Percentiles rank a stretch among this genome's conserved stretches.
These are phyloP conservation scores for Calocybe indica DNA, from an alignment of 768 basidiomycete species.

Conservation along the genomic window DNA sequence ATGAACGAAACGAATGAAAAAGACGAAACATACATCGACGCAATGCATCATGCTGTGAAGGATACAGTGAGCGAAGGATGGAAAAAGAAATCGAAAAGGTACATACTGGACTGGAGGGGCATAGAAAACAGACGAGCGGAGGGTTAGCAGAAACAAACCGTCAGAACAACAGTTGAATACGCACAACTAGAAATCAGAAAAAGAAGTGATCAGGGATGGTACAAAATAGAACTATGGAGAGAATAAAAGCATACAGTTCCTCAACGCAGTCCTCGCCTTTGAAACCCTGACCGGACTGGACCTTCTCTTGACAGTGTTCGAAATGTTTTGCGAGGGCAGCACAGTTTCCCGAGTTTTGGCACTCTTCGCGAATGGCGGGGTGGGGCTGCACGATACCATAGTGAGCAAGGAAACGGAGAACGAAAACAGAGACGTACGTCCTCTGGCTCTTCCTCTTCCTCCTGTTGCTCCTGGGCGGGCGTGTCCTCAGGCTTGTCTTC, in stretches of 20 bases:
- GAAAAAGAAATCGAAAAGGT: background rate
- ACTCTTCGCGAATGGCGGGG: conserved; percentile 71
- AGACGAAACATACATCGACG: conserved; percentile 59
- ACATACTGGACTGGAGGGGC: conserved; percentile 59
- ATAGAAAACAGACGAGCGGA: background rate
- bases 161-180: conserved; percentile 10
- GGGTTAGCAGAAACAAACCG: conserved; percentile 7
- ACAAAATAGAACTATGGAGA: conserved; percentile 9
- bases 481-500: conserved; percentile 32
- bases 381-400: conserved; percentile 39
- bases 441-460: conserved; percentile 66
- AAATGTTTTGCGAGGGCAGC: conserved; percentile 73
- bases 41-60: conserved; percentile 82
- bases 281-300: conserved; percentile 75
- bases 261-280: conserved; percentile 91
- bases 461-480: conserved; percentile 20
- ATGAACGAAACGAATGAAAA: conserved; percentile 25
- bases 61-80: conserved; percentile 5
- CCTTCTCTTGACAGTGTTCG: conserved; percentile 86
- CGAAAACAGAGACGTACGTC: conserved; percentile 51
- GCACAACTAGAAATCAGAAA: conserved; percentile 21
- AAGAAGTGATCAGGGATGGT: conserved; percentile 6
- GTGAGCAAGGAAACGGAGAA: background rate
- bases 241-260: conserved; percentile 60
- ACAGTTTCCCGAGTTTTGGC: conserved; percentile 61